Evolutionary conservation across 176 grass and related monocot species (phyloP).

Genomic region (Guadua angustifolia): DNA sequence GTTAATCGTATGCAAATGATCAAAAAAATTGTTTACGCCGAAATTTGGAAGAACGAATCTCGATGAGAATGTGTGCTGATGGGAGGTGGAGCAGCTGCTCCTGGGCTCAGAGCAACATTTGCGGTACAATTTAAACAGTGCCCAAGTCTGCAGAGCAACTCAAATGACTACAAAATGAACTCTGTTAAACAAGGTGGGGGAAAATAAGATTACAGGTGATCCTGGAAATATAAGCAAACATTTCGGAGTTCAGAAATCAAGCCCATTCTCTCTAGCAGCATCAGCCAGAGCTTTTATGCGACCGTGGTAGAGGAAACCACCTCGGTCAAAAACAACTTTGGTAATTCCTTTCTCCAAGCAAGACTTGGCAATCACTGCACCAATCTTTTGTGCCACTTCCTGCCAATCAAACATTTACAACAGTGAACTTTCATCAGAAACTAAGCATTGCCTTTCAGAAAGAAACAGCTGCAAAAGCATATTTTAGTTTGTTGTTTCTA

Average conservation of each 20-base stretch:
- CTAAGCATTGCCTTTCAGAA: neutral
- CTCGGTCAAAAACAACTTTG: conserved; percentile 93
- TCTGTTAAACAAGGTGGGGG: conserved; percentile 32
- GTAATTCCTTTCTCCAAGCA: conserved; percentile 95
- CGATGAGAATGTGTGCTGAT: no score
- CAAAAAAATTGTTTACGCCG: no score
- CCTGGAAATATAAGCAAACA: conserved; percentile 41
- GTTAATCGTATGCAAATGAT: no score
- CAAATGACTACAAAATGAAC: conserved; percentile 32
- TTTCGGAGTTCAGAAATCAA: conserved; percentile 64
- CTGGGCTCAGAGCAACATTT: no score
- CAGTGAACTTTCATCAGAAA: conserved; percentile 17
- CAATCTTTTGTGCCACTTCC: conserved; percentile 90
- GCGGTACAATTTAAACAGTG: neutral
- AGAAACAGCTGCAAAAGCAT: conserved; percentile 8
- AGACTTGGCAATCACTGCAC: conserved; percentile 83
- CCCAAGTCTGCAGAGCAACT: conserved; percentile 21
- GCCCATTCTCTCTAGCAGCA: conserved; percentile 81
- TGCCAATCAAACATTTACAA: conserved; percentile 46
- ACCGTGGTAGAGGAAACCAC: conserved; percentile 85
- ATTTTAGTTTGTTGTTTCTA: neutral
- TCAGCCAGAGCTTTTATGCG: conserved; percentile 88
- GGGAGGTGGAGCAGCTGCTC: no score
- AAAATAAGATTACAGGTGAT: conserved; percentile 33
- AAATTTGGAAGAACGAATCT: no score